Conservation (phyloP, 352 stramenopile genomes). For the Lagenidium giganteum region DNA sequence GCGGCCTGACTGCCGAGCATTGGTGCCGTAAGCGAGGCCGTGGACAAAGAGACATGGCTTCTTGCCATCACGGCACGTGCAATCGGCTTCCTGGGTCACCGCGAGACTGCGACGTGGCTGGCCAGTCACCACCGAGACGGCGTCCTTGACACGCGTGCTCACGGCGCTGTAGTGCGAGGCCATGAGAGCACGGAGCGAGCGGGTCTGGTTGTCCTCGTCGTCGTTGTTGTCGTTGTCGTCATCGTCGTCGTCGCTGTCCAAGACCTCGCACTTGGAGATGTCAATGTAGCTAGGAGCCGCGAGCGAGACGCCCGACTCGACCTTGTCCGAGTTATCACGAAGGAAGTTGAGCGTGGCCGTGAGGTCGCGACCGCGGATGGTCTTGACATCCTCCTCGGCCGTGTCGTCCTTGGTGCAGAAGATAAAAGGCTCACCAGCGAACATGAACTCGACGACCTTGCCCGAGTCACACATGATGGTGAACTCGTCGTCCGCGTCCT, state of each 20-base stretch:
- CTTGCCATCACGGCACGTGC: constrained; percentile 6
- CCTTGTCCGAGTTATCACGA: background rate
- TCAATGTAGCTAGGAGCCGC: background rate
- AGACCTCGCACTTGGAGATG: background rate
- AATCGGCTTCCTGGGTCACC: constrained; percentile 3
- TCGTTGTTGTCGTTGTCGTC: no score
- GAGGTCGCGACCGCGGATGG: constrained; percentile 1
- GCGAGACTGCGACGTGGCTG: constrained; percentile 1
- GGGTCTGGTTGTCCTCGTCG: no score
- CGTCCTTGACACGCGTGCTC: constrained; percentile 2
- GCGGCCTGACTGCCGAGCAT: constrained; percentile 16
- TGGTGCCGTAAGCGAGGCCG: constrained; percentile 15
- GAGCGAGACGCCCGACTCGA: background rate
- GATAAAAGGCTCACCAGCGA: constrained; percentile 2
- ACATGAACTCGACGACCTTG: constrained; percentile 1
- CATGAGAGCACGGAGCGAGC: background rate
- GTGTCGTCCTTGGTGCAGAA: constrained; percentile 3
- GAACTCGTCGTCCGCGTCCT: constrained; percentile 3
- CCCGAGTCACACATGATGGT: constrained; percentile 1
- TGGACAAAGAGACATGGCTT: constrained; percentile 31
- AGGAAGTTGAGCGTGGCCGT: constrained; percentile 1
- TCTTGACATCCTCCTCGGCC: no score
- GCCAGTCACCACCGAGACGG: background rate
- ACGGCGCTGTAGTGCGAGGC: background rate
- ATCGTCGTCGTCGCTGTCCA: background rate